Evolutionary conservation across 2,329 filamentous ascomycete genomes (phyloP).

Genomic region (Ceratocystis ficicola): DNA sequence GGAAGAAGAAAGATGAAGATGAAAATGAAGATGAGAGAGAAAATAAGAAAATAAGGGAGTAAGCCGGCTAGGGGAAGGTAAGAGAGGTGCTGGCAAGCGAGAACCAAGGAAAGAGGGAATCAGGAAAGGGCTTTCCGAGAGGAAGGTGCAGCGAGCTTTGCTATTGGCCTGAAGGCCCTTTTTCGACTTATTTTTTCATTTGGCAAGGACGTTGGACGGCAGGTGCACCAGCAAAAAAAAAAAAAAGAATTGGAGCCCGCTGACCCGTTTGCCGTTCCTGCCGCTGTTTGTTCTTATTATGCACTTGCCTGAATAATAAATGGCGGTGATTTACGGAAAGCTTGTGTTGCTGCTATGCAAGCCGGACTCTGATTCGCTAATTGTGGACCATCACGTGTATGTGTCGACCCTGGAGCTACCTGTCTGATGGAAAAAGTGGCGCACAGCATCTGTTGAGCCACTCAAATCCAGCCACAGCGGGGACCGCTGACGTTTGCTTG

Average conservation of each 20-base stretch:
- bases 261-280: slow-evolving; percentile 13
- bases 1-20: not conserved
- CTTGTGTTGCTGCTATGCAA: not conserved
- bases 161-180: slow-evolving; percentile 1
- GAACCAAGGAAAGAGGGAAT: not conserved
- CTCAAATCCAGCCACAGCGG: too few species aligned
- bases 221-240: slow-evolving; percentile 5
- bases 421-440: not conserved
- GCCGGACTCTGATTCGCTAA: too few species aligned
- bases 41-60: not conserved
- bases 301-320: too few species aligned
- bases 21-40: not conserved
- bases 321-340: slow-evolving; percentile 10
- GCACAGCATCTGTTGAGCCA: too few species aligned
- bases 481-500: not conserved
- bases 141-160: slow-evolving; percentile 1
- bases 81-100: not conserved
- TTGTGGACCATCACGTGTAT: not conserved
- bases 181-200: not conserved
- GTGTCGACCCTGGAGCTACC: not conserved
- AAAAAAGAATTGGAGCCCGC: slow-evolving; percentile 2
- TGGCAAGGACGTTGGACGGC: not conserved
- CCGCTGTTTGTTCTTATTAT: not conserved
- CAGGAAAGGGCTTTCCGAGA: not conserved
- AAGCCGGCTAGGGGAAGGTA: not conserved